Percentiles rank a stretch among this genome's conserved stretches.
Evolutionary conservation across 1,284 basidiomycete genomes (phyloP).

Genomic region (Trametes sp.): DNA sequence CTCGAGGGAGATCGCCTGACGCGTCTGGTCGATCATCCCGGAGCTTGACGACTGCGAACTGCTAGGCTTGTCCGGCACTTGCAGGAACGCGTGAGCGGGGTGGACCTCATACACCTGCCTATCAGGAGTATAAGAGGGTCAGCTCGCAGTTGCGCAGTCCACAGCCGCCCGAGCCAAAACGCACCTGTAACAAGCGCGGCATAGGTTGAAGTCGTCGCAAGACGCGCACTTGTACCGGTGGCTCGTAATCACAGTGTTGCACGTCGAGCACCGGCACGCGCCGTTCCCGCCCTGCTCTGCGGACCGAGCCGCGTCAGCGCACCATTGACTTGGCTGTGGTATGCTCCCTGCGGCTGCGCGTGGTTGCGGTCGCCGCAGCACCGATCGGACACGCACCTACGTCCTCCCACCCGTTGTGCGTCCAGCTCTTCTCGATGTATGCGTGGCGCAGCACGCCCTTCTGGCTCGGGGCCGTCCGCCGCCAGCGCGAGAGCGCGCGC

Average conservation of each 20-base stretch:
- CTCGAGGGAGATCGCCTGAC: constrained; percentile 45
- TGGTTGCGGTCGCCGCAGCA: constrained; percentile 4
- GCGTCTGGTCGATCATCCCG: constrained; percentile 42
- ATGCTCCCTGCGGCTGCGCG: constrained; percentile 9
- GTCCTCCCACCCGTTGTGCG: constrained; percentile 81
- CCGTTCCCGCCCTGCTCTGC: constrained; percentile 75
- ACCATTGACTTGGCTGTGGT: no score
- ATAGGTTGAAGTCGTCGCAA: constrained; percentile 82
- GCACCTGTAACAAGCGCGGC: constrained; percentile 82
- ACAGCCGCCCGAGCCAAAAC: constrained; percentile 13
- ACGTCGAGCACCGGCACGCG: constrained; percentile 79
- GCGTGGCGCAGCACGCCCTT: constrained; percentile 83
- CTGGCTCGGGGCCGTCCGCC: constrained; percentile 67
- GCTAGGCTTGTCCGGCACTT: constrained; percentile 69
- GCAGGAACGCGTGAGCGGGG: constrained; percentile 85
- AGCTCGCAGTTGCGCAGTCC: not conserved
- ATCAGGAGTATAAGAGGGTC: constrained; percentile 8
- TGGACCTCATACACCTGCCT: constrained; percentile 90
- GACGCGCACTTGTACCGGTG: constrained; percentile 87
- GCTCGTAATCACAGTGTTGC: constrained; percentile 63
- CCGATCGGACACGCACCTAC: constrained; percentile 66
- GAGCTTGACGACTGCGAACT: constrained; percentile 45
- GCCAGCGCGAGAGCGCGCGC: constrained; percentile 58
- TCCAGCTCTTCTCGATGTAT: constrained; percentile 87
- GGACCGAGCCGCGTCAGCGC: constrained; percentile 1